phyloP scores from a whole-genome alignment of 176 grass and related monocot species.

The Rhynchospora tenuis region DNA sequence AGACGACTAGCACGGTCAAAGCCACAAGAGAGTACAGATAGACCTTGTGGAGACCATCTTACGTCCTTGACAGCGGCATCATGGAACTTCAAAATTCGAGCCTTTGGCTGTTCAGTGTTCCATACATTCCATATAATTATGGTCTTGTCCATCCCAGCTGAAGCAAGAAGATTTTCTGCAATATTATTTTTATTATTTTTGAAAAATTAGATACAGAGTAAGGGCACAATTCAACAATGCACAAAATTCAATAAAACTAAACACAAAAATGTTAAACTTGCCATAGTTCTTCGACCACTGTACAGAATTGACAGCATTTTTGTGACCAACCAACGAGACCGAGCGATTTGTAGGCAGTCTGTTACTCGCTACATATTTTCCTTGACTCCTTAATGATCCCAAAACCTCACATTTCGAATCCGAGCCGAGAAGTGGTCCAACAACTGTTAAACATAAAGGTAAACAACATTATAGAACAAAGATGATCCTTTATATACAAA shows the following conservation, averaged over 20 bases:
- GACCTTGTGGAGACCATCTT: slow-evolving; percentile 50
- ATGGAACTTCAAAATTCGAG: slow-evolving; percentile 55
- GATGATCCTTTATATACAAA: background rate
- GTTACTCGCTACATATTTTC: slow-evolving; percentile 24
- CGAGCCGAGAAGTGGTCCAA: slow-evolving; percentile 39
- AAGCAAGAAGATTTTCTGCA: slow-evolving; percentile 91
- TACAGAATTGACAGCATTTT: slow-evolving; percentile 59
- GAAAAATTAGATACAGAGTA: background rate
- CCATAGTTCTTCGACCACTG: slow-evolving; percentile 73
- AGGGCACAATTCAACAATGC: background rate
- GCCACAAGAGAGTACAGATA: slow-evolving; percentile 62
- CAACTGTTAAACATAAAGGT: slow-evolving; percentile 33
- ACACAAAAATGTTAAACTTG: slow-evolving; percentile 13
- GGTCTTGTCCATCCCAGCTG: slow-evolving; percentile 78
- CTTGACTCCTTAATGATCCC: slow-evolving; percentile 34
- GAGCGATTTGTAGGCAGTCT: slow-evolving; percentile 37
- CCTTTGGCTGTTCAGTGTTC: slow-evolving; percentile 45
- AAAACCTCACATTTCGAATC: slow-evolving; percentile 50
- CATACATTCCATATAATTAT: slow-evolving; percentile 74
- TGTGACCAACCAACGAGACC: slow-evolving; percentile 52
- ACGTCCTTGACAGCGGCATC: slow-evolving; percentile 73
- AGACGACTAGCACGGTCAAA: slow-evolving; percentile 52
- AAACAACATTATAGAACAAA: slow-evolving; percentile 21
- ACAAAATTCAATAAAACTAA: slow-evolving; percentile 18
- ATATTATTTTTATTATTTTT: background rate